Evolutionary conservation across 202 grass and related monocot genomes (phyloP), one percentile per base, ranked within the genome.

Genomic region (Sporobolus alterniflorus): DNA sequence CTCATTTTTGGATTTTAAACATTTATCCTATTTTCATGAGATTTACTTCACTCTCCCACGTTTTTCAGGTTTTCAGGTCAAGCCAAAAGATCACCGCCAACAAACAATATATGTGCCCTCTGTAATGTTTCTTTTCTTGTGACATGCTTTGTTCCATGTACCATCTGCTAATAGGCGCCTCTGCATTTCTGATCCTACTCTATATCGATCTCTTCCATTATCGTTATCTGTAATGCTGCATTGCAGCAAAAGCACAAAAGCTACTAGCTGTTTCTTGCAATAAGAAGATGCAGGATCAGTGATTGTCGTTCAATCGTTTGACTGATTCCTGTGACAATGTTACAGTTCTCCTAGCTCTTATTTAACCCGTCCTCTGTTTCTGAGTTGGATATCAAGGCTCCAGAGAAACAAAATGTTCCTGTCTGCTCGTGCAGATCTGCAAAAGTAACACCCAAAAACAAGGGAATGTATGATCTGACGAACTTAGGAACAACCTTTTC

Each of bases 261-360:
- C n/a, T n/a, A n/a, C n/a, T n/a, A n/a, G n/a, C n/a, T n/a, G n/a
- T n/a, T n/a, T n/a, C n/a, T n/a, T n/a, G n/a, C n/a, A n/a, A n/a
- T n/a, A n/a, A n/a, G n/a, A n/a, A n/a, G n/a, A n/a, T n/a, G n/a
- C n/a, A n/a, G 14, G 55, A 20, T 60, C 54, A 28, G 11, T 29
- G 5, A 1, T 78, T 25, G 8, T 80, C 84, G 66, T 79, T 47
- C 49, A 67, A n/a, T 78, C 67, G 73, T 83, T 48, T 17, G 33
- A 40, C 1, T 28, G 22, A 71, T 62, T 62, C n/a, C n/a, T n/a
- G n/a, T n/a, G n/a, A n/a, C n/a, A n/a, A n/a, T 42, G 42, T 32
- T 31, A 29, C 56, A 20, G 66, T 32, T 39, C 85, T 55, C 21
- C 36, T 44, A n/a, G 34, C 41, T 30, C 21, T 12, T 10, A 22